A percentile compares a stretch with the other conserved stretches of the same genome.
Evolutionary conservation across 371 early-diverging fungal species (phyloP).

Genomic region (Circinella minor): DNA sequence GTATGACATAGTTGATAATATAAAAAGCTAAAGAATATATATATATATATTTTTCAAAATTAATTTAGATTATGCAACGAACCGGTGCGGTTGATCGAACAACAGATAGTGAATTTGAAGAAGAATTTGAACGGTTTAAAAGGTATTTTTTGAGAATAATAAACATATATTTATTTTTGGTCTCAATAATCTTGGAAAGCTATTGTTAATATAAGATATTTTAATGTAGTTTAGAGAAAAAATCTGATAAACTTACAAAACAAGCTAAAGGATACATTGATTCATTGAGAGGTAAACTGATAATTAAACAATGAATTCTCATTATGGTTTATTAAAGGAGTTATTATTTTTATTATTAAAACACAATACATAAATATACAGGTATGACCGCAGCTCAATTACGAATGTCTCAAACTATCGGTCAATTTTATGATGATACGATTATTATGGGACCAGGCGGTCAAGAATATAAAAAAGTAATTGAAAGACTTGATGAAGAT

Average conservation of each 20-base stretch:
- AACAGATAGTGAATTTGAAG: constrained; percentile 87
- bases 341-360: neutral
- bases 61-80: constrained; percentile 67
- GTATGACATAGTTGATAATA: neutral
- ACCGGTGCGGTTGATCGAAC: constrained; percentile 77
- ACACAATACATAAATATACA: constrained; percentile 12
- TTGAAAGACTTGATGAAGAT: constrained; percentile 82
- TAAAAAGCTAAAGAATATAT: neutral
- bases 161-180: neutral
- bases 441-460: constrained; percentile 53
- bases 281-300: constrained; percentile 70
- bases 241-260: constrained; percentile 84
- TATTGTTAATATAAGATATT: neutral
- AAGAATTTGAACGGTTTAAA: constrained; percentile 83
- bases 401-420: constrained; percentile 80
- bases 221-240: constrained; percentile 66
- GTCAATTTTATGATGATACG: constrained; percentile 68
- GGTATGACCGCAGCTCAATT: constrained; percentile 87
- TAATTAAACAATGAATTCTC: too few relatives aligned
- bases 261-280: constrained; percentile 95
- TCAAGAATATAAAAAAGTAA: constrained; percentile 73
- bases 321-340: neutral
- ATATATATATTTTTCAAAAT: neutral
- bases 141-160: constrained; percentile 48
- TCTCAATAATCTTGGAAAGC: neutral